Evolutionary conservation across 305 asterid species (phyloP).

Genomic region (Solanum hybrid): DNA sequence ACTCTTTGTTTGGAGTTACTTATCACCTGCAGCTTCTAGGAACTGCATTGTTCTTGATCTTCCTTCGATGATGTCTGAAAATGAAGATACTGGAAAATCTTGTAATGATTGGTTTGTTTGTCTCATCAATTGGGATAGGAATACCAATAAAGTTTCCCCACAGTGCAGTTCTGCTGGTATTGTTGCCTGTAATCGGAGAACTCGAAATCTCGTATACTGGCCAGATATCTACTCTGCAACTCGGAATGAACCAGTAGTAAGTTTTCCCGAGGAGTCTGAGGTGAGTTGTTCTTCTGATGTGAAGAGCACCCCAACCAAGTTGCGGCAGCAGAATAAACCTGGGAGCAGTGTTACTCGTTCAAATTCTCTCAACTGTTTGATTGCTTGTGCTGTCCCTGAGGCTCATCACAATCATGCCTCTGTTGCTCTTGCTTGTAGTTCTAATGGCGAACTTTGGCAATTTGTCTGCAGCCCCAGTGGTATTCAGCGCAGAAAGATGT

Average conservation of each 20-base stretch:
- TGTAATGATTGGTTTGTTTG: slow-evolving; percentile 57
- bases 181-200: slow-evolving; percentile 51
- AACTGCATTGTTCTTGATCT: slow-evolving; percentile 58
- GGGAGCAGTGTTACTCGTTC: slow-evolving; percentile 28
- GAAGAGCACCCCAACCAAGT: slow-evolving; percentile 30
- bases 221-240: slow-evolving; percentile 54
- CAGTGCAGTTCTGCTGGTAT: slow-evolving; percentile 59
- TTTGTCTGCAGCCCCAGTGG: slow-evolving; percentile 51
- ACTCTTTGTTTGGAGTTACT: slow-evolving; percentile 74
- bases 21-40: slow-evolving; percentile 50
- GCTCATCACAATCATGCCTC: slow-evolving; percentile 36
- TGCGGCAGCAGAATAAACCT: slow-evolving; percentile 23
- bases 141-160: slow-evolving; percentile 22
- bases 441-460: slow-evolving; percentile 67
- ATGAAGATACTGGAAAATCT: slow-evolving; percentile 31
- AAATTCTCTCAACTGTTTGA: slow-evolving; percentile 52
- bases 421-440: slow-evolving; percentile 70
- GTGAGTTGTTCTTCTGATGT: slow-evolving; percentile 24
- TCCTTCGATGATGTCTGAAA: slow-evolving; percentile 34
- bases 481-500: slow-evolving; percentile 38
- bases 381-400: slow-evolving; percentile 57
- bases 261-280: slow-evolving; percentile 37
- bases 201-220: slow-evolving; percentile 56
- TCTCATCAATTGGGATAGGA: slow-evolving; percentile 56
- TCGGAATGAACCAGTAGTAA: slow-evolving; percentile 34